phyloP scores from a whole-genome alignment of 2,329 filamentous ascomycete genomes.

The Cercospora beticola region DNA sequence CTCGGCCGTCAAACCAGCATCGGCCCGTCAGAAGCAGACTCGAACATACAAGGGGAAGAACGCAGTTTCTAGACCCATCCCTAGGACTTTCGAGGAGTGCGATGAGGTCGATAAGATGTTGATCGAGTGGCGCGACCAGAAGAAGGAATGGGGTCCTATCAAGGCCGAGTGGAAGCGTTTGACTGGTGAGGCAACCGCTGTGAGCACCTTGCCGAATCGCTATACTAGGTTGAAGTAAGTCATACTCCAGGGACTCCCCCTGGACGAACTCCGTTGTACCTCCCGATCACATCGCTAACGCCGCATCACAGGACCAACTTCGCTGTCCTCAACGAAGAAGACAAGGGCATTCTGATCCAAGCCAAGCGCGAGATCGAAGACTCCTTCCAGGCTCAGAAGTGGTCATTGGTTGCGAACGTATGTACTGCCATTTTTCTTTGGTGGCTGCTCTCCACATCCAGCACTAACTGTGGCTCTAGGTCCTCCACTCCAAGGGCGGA shows the following conservation, averaged over 20 bases:
- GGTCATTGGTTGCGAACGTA: conserved; percentile 39
- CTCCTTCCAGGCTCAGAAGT: conserved; percentile 43
- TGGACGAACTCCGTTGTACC: not conserved
- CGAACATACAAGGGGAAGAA: conserved; percentile 17
- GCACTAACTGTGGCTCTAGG: not conserved
- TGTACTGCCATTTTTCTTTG: not conserved
- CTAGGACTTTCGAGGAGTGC: conserved; percentile 32
- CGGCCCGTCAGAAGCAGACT: conserved; percentile 11
- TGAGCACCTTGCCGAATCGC: conserved; percentile 41
- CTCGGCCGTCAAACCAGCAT: not conserved
- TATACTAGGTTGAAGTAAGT: conserved; percentile 33
- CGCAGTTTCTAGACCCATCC: conserved; percentile 19
- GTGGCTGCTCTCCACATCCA: not conserved
- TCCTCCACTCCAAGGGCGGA: conserved; percentile 36
- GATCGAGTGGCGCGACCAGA: conserved; percentile 32
- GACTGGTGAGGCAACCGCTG: conserved; percentile 38
- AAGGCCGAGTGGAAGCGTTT: conserved; percentile 30
- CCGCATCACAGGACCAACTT: conserved; percentile 40
- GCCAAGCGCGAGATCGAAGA: conserved; percentile 44
- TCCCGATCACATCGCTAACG: not conserved
- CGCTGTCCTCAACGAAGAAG: conserved; percentile 37
- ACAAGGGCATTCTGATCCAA: conserved; percentile 35
- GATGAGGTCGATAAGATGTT: conserved; percentile 32
- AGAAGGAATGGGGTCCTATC: conserved; percentile 32
- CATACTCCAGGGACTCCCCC: not conserved